These are phyloP conservation scores for Chaetomiaceae sp. DNA, from an alignment of 2,329 filamentous ascomycete genomes.

Conservation along the genomic window DNA sequence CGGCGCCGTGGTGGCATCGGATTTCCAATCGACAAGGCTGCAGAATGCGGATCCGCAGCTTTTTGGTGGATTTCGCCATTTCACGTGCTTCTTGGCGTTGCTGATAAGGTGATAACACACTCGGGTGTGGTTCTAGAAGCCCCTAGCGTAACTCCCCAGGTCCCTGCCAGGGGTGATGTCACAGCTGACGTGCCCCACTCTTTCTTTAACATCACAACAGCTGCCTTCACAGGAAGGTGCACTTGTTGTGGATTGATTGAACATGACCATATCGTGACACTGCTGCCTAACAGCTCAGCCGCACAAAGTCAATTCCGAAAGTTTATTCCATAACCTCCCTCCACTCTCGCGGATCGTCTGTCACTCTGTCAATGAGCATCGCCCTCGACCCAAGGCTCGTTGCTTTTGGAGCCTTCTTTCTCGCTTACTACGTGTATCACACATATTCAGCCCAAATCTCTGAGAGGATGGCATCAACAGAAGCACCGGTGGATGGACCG, in stretches of 20 bases:
- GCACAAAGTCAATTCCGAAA: too few species aligned
- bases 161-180: slow-evolving; percentile 19
- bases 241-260: too few species aligned
- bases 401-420: background rate
- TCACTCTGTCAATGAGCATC: background rate
- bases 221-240: too few species aligned
- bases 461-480: background rate
- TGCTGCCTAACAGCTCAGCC: too few species aligned
- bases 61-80: slow-evolving; percentile 23
- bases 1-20: background rate
- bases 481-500: too few species aligned
- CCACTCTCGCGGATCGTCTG: too few species aligned
- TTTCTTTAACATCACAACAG: too few species aligned
- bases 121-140: background rate
- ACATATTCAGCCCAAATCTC: background rate
- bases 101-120: slow-evolving; percentile 2
- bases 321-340: too few species aligned
- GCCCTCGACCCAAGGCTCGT: background rate
- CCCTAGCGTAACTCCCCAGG: background rate
- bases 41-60: slow-evolving; percentile 3
- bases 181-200: background rate
- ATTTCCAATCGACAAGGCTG: slow-evolving; percentile 1
- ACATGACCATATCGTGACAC: too few species aligned
- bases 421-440: background rate
- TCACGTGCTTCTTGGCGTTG: slow-evolving; percentile 24